phyloP scores from a whole-genome alignment of 1,284 basidiomycete species.

The Peniophora sp. region DNA sequence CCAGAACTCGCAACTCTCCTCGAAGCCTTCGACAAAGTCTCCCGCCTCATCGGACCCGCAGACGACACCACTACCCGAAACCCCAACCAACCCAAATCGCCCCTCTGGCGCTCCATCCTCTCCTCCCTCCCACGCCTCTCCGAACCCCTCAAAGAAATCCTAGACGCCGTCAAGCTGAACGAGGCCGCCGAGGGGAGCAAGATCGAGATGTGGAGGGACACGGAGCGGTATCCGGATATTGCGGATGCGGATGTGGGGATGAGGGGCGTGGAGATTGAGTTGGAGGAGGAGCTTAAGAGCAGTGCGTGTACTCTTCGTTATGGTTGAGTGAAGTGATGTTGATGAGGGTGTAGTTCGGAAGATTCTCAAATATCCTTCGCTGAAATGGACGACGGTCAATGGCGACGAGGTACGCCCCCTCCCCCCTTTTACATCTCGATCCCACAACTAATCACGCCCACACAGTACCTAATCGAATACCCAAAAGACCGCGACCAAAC shows the following conservation, averaged over 20 bases:
- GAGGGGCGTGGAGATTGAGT: slow-evolving; percentile 59
- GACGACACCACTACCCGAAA: slow-evolving; percentile 28
- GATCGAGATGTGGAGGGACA: slow-evolving; percentile 68
- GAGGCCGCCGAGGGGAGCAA: slow-evolving; percentile 66
- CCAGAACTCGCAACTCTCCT: slow-evolving; percentile 78
- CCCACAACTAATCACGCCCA: background rate
- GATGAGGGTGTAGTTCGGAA: slow-evolving; percentile 52
- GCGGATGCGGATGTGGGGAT: slow-evolving; percentile 46
- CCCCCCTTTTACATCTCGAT: no score
- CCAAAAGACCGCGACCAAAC: slow-evolving; percentile 64
- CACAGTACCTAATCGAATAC: slow-evolving; percentile 72
- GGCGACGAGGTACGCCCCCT: slow-evolving; percentile 70
- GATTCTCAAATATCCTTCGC: slow-evolving; percentile 61
- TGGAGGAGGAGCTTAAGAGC: slow-evolving; percentile 69
- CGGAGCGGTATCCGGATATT: slow-evolving; percentile 63
- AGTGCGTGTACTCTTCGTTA: slow-evolving; percentile 31
- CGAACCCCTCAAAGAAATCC: slow-evolving; percentile 45
- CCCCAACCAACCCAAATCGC: slow-evolving; percentile 57
- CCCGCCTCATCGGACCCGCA: slow-evolving; percentile 53
- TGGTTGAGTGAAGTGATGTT: slow-evolving; percentile 6
- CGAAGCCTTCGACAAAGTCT: slow-evolving; percentile 69
- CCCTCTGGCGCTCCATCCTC: slow-evolving; percentile 67
- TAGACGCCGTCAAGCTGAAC: slow-evolving; percentile 55
- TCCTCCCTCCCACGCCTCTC: slow-evolving; percentile 60
- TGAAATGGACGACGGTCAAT: slow-evolving; percentile 66